Evolutionary conservation across 2,329 filamentous ascomycete species (phyloP), one percentile per base, ranked within the genome.

Genomic region (Alternaria arbusti): DNA sequence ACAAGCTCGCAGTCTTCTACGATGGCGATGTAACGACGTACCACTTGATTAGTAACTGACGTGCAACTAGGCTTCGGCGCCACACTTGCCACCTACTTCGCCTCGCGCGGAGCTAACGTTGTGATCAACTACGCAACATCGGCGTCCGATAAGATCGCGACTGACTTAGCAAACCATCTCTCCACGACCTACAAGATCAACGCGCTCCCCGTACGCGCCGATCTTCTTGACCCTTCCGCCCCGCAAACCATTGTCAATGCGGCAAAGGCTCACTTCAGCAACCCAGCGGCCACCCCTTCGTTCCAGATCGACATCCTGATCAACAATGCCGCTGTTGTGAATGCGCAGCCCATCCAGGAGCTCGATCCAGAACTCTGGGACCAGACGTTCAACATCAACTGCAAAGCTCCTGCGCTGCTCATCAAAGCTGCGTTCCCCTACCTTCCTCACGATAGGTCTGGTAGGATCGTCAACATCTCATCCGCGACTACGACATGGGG

Each of bases 271-370:
- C 46, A 58, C 46, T 61, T 61, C 22, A 54, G 13, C 26, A 52
- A 58, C 47, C 54, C 22, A 13, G 40, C 54, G 23, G 47, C 59
- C n/a, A 52, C 54, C 17, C 47, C 54, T 17, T 20, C 30, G 30
- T 61, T 61, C 26, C 59, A 61, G 26, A 61, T 61, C 47, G 59
- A 61, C 25, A 61, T 61, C 22, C 17, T 61, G 20, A 61, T 61
- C 23, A 61, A 61, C 54, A 61, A 61, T 11, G 59, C 59, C 20
- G 59, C 59, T 5, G 36, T 61, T 11, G 59, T 61, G 8, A 61
- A 61, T 10, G 47, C 59, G 20, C 59, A 61, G 28, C 59, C 59
- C 9, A 61, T 61, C 40, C 40, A 61, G 32, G 59, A 61, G 20
- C 59, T 61, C 12, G 54, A 61, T n/a, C 28, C 57, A 13, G 54